These are phyloP conservation scores for Singerocomus rubriflavus DNA, from an alignment of 1,284 basidiomycete genomes.

Conservation along the genomic window DNA sequence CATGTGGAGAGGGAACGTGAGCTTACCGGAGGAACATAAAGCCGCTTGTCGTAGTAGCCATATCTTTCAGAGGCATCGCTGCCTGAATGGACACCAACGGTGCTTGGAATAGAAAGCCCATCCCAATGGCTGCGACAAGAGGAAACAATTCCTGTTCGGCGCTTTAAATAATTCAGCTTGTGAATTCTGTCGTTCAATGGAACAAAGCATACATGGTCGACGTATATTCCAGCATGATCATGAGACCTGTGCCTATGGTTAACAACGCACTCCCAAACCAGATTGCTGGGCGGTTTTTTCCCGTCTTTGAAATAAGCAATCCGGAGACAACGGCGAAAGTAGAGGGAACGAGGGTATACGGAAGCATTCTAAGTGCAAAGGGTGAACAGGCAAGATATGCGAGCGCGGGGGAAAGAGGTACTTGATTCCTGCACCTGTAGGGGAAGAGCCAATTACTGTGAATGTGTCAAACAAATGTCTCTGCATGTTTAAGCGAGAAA, in stretches of 20 bases:
- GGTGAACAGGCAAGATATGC: not conserved
- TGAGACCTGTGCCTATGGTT: conserved; percentile 63
- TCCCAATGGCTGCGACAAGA: conserved; percentile 57
- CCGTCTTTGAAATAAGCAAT: conserved; percentile 55
- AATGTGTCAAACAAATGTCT: conserved; percentile 27
- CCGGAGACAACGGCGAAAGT: conserved; percentile 68
- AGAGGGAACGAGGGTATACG: no score
- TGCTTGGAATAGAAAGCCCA: conserved; percentile 65
- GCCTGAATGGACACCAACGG: conserved; percentile 74
- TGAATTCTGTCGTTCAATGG: no score
- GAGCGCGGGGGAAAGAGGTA: conserved; percentile 25
- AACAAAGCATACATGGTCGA: conserved; percentile 43
- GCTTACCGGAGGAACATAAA: conserved; percentile 68
- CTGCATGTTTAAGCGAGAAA: not conserved
- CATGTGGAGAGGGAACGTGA: no score
- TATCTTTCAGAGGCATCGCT: conserved; percentile 78
- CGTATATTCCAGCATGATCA: conserved; percentile 48
- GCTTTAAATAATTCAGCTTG: conserved; percentile 41
- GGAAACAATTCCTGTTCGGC: conserved; percentile 60
- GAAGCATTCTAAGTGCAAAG: conserved; percentile 52
- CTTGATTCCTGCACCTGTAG: conserved; percentile 72
- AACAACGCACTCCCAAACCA: conserved; percentile 57
- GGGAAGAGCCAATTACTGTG: conserved; percentile 68
- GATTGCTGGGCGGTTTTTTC: conserved; percentile 62
- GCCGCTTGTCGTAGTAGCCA: conserved; percentile 72